These are phyloP conservation scores for Apophysomyces variabilis DNA, from an alignment of 371 early-diverging fungal species.

Conservation along the genomic window DNA sequence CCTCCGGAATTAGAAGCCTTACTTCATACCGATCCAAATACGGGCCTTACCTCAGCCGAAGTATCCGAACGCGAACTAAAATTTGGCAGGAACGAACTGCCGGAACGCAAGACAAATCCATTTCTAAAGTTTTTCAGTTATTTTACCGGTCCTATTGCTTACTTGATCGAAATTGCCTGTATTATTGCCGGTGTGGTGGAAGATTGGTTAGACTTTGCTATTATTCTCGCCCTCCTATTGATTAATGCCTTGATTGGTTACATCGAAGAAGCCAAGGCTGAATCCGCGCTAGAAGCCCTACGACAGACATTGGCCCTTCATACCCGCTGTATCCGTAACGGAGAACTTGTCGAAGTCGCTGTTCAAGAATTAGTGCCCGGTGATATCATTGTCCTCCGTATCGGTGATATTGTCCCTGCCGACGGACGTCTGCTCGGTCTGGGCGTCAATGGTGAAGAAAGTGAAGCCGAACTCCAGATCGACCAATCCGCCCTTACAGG, in stretches of 20 bases:
- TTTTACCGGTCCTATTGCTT: slow-evolving; percentile 90
- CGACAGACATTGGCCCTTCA: slow-evolving; percentile 88
- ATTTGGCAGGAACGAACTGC: slow-evolving; percentile 74
- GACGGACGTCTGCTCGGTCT: slow-evolving; percentile 86
- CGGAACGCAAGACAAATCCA: slow-evolving; percentile 82
- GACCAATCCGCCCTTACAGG: slow-evolving; percentile 96
- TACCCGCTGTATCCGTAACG: slow-evolving; percentile 78
- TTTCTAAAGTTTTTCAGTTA: slow-evolving; percentile 85
- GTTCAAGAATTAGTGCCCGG: slow-evolving; percentile 81
- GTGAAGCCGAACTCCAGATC: slow-evolving; percentile 77
- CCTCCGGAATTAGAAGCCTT: slow-evolving; percentile 72
- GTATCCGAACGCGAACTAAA: slow-evolving; percentile 58
- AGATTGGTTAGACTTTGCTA: slow-evolving; percentile 88
- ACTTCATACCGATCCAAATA: slow-evolving; percentile 66
- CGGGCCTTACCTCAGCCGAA: slow-evolving; percentile 62
- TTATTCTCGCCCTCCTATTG: slow-evolving; percentile 79
- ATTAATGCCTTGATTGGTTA: slow-evolving; percentile 92
- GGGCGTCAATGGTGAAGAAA: slow-evolving; percentile 77
- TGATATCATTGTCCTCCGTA: slow-evolving; percentile 85
- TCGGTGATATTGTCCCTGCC: slow-evolving; percentile 95
- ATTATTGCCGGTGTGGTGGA: slow-evolving; percentile 74
- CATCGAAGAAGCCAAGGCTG: slow-evolving; percentile 89
- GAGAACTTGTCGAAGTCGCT: slow-evolving; percentile 76
- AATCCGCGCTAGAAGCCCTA: slow-evolving; percentile 88
- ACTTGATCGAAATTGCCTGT: slow-evolving; percentile 82